Base-by-base conservation (phyloP, 2,329 filamentous ascomycete species). In the Piedraia hortae region DNA sequence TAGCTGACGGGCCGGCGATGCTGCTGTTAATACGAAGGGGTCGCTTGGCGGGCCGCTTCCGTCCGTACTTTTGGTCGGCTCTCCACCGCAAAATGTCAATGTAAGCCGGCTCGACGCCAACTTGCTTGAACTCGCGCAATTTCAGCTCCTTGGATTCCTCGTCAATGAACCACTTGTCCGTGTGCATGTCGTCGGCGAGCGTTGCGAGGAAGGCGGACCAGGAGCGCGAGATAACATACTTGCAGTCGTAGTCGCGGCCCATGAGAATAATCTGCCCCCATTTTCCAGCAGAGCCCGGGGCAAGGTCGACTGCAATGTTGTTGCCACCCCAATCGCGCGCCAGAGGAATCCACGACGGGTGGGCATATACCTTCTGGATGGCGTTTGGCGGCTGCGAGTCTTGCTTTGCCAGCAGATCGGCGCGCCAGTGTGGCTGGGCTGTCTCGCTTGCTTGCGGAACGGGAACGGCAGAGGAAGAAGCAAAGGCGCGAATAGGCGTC, bases 311-410 rank as follows among this genome's bases (percentile, higher is more conserved):
- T 10, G 80, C 82, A 38, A 97, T 57, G 52, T 90, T 88, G 60
- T 97, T 97, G 46, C 85, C 85, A 44, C 85, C 85, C 85, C 85
- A 97, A 45, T 97, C 85, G 34, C 85, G 73, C 26, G 80, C 82
- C 15, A 97, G 54, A 23, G 85, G 82, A 34, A 97, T 91, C 85
- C 85, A 97, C 23, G 68, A 72, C 2, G 78, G 69, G 45, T 97
- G 82, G 2, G 78, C 72, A 40, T 97, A 97, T 0, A 73, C 73
- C 44, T 80, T 89, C 42, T 89, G 80, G 15, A 93, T 69, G 4
- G 77, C 64, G 37, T 73, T 70, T 6, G 74, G 58, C 5, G 85
- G 85, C 27, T 93, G 72, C 7, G 68, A 90, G 35, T 85, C 72
- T 46, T 97, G 85, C 30, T 70, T 67, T 21, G 72, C 54, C 21